phyloP scores from a whole-genome alignment of 1,284 basidiomycete genomes.

The Cystobasidiaceae sp. region DNA sequence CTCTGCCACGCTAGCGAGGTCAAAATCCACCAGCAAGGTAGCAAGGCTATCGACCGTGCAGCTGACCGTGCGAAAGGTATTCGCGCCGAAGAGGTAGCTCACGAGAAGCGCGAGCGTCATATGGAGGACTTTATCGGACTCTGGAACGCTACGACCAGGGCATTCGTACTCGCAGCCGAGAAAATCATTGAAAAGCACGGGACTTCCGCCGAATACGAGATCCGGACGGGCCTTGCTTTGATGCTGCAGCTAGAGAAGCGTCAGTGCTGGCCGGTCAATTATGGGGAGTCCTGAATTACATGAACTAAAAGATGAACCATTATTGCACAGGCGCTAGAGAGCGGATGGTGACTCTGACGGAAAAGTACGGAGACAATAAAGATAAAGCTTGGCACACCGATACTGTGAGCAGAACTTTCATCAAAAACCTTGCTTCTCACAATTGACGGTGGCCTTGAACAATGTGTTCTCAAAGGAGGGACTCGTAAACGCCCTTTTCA shows the following conservation, averaged over 20 bases:
- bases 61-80: neutral
- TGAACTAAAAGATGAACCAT: neutral
- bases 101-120: neutral
- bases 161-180: neutral
- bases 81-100: neutral
- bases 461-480: neutral
- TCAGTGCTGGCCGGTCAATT: neutral
- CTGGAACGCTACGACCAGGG: neutral
- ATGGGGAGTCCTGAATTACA: neutral
- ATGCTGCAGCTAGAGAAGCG: conserved; percentile 7
- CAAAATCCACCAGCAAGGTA: conserved; percentile 1
- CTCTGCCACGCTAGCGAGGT: neutral
- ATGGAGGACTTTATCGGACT: conserved; percentile 3
- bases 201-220: conserved; percentile 7
- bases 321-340: neutral
- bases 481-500: conserved; percentile 3
- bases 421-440: neutral
- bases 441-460: neutral
- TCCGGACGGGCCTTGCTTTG: neutral
- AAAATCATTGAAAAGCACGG: neutral
- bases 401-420: neutral
- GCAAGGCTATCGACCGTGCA: neutral
- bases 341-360: neutral
- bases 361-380: conserved; percentile 2
- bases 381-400: neutral